Evolutionary conservation across 2,329 filamentous ascomycete genomes (phyloP).

Genomic region (Purpureocillium takamizusanense): DNA sequence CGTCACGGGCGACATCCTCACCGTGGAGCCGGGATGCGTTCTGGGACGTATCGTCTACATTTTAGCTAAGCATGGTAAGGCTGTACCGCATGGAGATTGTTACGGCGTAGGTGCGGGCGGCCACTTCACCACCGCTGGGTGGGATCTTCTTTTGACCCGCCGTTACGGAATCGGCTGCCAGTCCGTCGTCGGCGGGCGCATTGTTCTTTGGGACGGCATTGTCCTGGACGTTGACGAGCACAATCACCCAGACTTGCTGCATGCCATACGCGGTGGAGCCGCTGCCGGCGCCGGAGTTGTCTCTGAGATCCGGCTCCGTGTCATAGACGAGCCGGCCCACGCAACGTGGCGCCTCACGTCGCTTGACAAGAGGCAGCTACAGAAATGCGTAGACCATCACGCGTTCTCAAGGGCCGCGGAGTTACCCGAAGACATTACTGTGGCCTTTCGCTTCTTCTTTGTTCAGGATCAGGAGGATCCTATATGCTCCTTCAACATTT

Average conservation of each 20-base stretch:
- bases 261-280: neutral
- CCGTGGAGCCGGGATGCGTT: neutral
- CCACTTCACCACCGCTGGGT: neutral
- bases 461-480: neutral
- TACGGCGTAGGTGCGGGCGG: neutral
- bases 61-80: neutral
- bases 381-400: neutral
- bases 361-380: neutral
- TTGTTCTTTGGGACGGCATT: neutral
- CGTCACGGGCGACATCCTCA: neutral
- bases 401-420: neutral
- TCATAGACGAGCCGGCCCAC: neutral
- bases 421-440: neutral
- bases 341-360: neutral
- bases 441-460: neutral
- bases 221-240: neutral
- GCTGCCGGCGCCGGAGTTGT: neutral
- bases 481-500: neutral
- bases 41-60: neutral
- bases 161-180: neutral
- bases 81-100: neutral
- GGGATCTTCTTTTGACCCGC: neutral
- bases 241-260: neutral
- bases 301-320: neutral
- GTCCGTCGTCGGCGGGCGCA: neutral